phyloP scores from a whole-genome alignment of 2,329 filamentous ascomycete species.

The Aspergillus awamori region DNA sequence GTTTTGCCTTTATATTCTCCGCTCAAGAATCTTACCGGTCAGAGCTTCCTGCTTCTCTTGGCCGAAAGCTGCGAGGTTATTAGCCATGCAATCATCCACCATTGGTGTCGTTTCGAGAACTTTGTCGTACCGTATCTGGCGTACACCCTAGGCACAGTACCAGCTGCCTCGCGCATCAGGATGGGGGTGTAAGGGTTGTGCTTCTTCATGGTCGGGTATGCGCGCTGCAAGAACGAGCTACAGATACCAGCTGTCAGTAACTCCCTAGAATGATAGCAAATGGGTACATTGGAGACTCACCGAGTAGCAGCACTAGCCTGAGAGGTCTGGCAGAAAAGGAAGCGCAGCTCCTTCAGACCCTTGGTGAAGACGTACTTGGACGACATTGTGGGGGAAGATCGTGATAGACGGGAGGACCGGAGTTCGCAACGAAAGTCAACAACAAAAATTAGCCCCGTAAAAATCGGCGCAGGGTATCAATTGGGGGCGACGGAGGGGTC shows the following conservation, averaged over 20 bases:
- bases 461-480: conserved; percentile 3
- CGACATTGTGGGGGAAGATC: conserved; percentile 65
- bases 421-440: neutral
- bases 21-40: conserved; percentile 51
- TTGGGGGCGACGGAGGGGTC: conserved; percentile 11
- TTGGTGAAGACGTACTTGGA: conserved; percentile 90
- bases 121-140: conserved; percentile 79
- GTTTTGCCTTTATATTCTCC: neutral
- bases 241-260: neutral
- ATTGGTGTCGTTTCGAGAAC: neutral
- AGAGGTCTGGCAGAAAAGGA: conserved; percentile 94
- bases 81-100: conserved; percentile 14
- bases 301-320: conserved; percentile 86
- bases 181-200: conserved; percentile 94
- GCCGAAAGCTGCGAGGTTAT: conserved; percentile 58
- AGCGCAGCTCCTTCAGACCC: conserved; percentile 90
- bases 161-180: conserved; percentile 87
- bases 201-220: conserved; percentile 99
- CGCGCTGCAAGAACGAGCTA: conserved; percentile 85
- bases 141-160: conserved; percentile 82
- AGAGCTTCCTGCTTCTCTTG: conserved; percentile 68
- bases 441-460: neutral
- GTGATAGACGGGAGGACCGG: conserved; percentile 5
- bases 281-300: conserved; percentile 54
- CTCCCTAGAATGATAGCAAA: too few relatives aligned